Percentiles rank a stretch among this genome's conserved stretches.
Evolutionary conservation across 2,329 filamentous ascomycete species (phyloP).

Genomic region (Claviceps fusiformis): DNA sequence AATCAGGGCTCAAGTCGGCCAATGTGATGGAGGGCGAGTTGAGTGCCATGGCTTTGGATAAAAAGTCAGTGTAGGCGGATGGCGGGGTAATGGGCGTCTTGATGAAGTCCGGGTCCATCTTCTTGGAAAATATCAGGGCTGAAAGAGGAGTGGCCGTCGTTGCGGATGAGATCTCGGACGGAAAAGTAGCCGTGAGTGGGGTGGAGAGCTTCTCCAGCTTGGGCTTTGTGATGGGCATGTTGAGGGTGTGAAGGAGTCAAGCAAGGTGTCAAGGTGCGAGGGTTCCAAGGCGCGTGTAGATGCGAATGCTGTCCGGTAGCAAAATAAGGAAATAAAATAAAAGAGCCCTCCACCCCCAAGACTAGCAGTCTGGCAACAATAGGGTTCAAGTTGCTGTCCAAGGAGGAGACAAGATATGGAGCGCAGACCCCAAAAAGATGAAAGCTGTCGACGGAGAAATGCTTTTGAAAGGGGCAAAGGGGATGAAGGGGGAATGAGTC

Average conservation of each 20-base stretch:
- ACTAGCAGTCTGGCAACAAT: background rate
- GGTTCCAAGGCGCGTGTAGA: background rate
- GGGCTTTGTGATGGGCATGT: slow-evolving; percentile 40
- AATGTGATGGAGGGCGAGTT: slow-evolving; percentile 51
- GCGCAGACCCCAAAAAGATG: background rate
- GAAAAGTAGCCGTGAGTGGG: slow-evolving; percentile 48
- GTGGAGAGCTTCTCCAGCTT: slow-evolving; percentile 50
- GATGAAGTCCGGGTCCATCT: slow-evolving; percentile 40
- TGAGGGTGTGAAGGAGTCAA: slow-evolving; percentile 6
- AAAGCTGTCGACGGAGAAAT: background rate
- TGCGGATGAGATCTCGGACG: slow-evolving; percentile 46
- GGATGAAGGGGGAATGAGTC: background rate
- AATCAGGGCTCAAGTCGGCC: slow-evolving; percentile 34
- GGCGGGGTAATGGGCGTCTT: slow-evolving; percentile 91
- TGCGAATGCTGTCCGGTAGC: background rate
- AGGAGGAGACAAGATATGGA: background rate
- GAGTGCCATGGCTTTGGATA: slow-evolving; percentile 62
- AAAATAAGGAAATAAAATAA: background rate
- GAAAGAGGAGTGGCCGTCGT: slow-evolving; percentile 56
- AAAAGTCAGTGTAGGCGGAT: slow-evolving; percentile 80
- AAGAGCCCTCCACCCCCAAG: background rate
- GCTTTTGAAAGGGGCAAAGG: background rate
- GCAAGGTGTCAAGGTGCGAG: background rate
- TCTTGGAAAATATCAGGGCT: slow-evolving; percentile 25
- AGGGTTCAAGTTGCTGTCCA: background rate